These are phyloP conservation scores for Tricholoma bakamatsutake DNA, from an alignment of 768 basidiomycete species.

Conservation along the genomic window DNA sequence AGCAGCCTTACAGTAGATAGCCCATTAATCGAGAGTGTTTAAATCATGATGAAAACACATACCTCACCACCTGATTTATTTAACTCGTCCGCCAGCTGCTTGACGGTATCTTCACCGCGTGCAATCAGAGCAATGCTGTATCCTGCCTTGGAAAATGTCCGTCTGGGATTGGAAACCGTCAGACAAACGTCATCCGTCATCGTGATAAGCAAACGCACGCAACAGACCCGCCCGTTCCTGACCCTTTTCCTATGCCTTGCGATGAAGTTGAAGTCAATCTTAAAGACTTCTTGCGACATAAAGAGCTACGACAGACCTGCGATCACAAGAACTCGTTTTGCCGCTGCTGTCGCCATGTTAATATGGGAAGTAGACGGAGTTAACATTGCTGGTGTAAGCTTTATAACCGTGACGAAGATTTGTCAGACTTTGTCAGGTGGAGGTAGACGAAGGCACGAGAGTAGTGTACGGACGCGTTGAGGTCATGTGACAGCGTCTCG, in stretches of 20 bases:
- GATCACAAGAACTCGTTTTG: not conserved
- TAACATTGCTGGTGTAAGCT: too few relatives aligned
- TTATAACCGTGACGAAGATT: too few relatives aligned
- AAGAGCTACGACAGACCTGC: not conserved
- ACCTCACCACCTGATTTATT: conserved; percentile 56
- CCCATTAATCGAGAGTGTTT: not conserved
- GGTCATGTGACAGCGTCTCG: too few relatives aligned
- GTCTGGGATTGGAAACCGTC: conserved; percentile 28
- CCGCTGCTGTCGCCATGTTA: conserved; percentile 1
- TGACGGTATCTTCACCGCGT: conserved; percentile 46
- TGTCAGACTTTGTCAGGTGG: too few relatives aligned
- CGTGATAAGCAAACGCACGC: conserved; percentile 37
- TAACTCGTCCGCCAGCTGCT: conserved; percentile 48
- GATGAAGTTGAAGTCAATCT: not conserved
- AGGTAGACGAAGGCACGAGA: too few relatives aligned
- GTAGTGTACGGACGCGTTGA: too few relatives aligned
- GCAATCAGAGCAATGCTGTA: conserved; percentile 66
- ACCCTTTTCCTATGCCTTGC: conserved; percentile 39
- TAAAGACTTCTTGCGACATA: not conserved
- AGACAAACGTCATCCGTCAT: not conserved
- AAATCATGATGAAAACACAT: conserved; percentile 6
- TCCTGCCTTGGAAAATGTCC: conserved; percentile 53
- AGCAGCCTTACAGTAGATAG: conserved; percentile 37
- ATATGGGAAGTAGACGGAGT: too few relatives aligned
- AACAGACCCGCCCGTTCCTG: conserved; percentile 52